These are phyloP conservation scores for Cadophora sp. DNA, from an alignment of 2,329 filamentous ascomycete genomes.

Conservation along the genomic window DNA sequence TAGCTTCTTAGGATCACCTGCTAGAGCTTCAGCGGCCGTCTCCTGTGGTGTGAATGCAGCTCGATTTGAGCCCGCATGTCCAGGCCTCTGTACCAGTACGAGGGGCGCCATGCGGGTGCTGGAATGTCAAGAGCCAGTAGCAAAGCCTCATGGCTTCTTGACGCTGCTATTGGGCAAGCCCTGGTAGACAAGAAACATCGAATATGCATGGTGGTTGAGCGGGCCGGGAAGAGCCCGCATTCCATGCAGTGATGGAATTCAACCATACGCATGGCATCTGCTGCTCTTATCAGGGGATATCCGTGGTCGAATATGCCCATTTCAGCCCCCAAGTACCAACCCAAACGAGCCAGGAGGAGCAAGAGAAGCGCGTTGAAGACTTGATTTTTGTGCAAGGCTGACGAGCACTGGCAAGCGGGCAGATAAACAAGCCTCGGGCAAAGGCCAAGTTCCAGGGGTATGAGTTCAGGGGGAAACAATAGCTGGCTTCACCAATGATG, in stretches of 20 bases:
- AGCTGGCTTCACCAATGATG: neutral
- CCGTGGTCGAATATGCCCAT: neutral
- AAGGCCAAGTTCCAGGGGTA: neutral
- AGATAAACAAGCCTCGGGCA: slow-evolving; percentile 14
- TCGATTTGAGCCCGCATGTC: slow-evolving; percentile 15
- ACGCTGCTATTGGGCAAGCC: slow-evolving; percentile 21
- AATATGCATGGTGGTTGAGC: slow-evolving; percentile 23
- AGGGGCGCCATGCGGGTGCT: slow-evolving; percentile 26
- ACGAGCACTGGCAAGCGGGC: neutral
- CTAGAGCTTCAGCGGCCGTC: slow-evolving; percentile 10
- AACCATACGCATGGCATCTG: slow-evolving; percentile 11
- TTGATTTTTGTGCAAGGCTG: slow-evolving; percentile 13
- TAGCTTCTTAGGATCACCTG: slow-evolving; percentile 9
- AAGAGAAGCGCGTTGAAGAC: neutral
- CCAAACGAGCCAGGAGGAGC: neutral
- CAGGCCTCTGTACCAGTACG: slow-evolving; percentile 14
- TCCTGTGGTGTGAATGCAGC: slow-evolving; percentile 24
- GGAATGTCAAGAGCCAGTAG: slow-evolving; percentile 26
- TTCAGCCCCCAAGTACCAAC: slow-evolving; percentile 17
- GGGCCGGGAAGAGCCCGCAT: slow-evolving; percentile 29
- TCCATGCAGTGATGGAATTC: slow-evolving; percentile 11
- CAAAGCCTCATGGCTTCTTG: slow-evolving; percentile 11
- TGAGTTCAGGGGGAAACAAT: neutral
- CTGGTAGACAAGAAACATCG: slow-evolving; percentile 24
- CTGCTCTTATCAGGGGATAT: slow-evolving; percentile 10